Conservation (phyloP, 306 rosid species). For the Senna siamea region DNA sequence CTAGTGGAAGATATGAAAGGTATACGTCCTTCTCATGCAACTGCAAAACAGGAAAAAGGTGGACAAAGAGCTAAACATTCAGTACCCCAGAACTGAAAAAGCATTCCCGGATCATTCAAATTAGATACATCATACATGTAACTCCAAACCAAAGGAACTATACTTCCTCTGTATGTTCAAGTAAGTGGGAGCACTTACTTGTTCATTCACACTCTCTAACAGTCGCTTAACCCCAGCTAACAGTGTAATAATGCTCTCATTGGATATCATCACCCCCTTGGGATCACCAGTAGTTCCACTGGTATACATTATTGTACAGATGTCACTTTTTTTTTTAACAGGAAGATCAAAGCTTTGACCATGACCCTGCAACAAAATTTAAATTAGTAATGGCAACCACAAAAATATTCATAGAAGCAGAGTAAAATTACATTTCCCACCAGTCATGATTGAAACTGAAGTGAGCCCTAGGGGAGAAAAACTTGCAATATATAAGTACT, state of each 20-base stretch:
- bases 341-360: conserved; percentile 72
- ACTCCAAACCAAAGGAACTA: conserved; percentile 1
- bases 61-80: conserved; percentile 32
- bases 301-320: conserved; percentile 95
- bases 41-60: conserved; percentile 42
- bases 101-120: conserved; percentile 5
- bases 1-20: conserved; percentile 93
- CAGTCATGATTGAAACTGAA: background rate
- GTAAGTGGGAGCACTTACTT: conserved; percentile 40
- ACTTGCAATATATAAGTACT: background rate
- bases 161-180: background rate
- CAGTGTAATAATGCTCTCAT: conserved; percentile 75
- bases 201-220: conserved; percentile 57
- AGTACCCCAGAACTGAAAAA: conserved; percentile 24
- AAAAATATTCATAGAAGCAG: conserved; percentile 19
- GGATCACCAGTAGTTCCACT: conserved; percentile 99
- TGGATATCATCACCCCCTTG: conserved; percentile 89
- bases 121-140: conserved; percentile 19
- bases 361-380: conserved; percentile 61
- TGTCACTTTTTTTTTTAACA: conserved; percentile 69
- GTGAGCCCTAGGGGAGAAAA: background rate
- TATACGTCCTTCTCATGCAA: conserved; percentile 65
- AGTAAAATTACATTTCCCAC: background rate
- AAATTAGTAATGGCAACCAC: conserved; percentile 32
- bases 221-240: conserved; percentile 58